Evolutionary conservation across 2,329 filamentous ascomycete genomes (phyloP).

Genomic region (Botryotinia convoluta): DNA sequence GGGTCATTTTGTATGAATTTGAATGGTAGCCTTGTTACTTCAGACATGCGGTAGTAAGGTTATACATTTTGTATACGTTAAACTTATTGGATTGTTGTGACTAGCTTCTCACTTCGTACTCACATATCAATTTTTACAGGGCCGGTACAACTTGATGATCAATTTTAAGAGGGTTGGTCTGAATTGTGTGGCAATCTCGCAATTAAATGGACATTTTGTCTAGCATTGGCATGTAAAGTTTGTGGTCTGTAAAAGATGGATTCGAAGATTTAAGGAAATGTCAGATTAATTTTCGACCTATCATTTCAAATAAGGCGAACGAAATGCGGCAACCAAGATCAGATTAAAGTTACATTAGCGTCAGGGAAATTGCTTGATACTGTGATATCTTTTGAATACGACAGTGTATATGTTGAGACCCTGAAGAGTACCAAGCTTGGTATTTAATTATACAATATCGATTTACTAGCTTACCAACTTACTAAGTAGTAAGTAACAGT

Average conservation of each 20-base stretch:
- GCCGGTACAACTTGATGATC: slow-evolving; percentile 2
- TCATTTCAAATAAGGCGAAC: slow-evolving; percentile 21
- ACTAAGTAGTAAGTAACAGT: neutral
- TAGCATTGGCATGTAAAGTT: slow-evolving; percentile 1
- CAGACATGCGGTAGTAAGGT: slow-evolving; percentile 3
- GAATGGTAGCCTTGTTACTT: slow-evolving; percentile 13
- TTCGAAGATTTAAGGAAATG: neutral
- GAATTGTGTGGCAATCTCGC: slow-evolving; percentile 1
- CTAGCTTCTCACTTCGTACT: neutral
- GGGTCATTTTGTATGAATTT: neutral
- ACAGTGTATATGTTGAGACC: neutral
- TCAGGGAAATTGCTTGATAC: slow-evolving; percentile 5
- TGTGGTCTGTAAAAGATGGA: neutral
- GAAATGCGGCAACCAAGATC: slow-evolving; percentile 12
- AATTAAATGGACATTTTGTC: slow-evolving; percentile 3
- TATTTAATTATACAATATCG: neutral
- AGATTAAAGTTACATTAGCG: slow-evolving; percentile 21
- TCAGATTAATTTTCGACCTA: slow-evolving; percentile 14
- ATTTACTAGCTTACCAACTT: neutral
- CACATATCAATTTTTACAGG: neutral
- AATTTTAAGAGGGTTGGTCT: neutral
- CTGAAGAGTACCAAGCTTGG: neutral
- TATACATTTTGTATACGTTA: neutral
- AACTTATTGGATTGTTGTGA: slow-evolving; percentile 11
- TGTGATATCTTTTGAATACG: neutral